A percentile compares a stretch with the other conserved stretches of the same genome.
Conservation (phyloP, 2,329 filamentous ascomycete genomes). For the Fusarium sp. region DNA sequence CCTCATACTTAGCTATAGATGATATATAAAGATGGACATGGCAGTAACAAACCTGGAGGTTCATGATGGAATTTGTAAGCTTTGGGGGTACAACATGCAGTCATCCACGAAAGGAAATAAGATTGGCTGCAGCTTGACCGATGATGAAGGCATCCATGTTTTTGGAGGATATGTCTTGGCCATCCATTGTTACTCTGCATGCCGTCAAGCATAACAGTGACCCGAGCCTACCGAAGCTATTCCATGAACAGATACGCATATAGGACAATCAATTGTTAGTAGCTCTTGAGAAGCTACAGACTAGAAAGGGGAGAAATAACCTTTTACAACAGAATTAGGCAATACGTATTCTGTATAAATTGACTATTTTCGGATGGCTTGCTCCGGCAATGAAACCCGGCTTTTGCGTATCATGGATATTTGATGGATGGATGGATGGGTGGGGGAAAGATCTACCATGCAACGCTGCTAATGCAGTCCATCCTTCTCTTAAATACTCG, state of each 20-base stretch:
- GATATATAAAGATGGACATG: not conserved
- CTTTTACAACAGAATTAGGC: not conserved
- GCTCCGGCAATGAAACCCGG: conserved; percentile 25
- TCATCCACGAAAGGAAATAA: not conserved
- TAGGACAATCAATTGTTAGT: not conserved
- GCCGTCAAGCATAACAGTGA: not conserved
- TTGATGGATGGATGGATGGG: not conserved
- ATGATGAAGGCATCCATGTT: not conserved
- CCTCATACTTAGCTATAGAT: too few relatives aligned
- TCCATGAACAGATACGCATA: not conserved
- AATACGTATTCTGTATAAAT: not conserved
- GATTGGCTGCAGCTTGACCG: not conserved
- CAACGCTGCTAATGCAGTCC: not conserved
- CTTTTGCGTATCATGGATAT: conserved; percentile 7
- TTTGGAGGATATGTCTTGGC: not conserved
- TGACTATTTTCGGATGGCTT: conserved; percentile 1
- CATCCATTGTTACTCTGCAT: not conserved
- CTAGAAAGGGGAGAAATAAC: not conserved
- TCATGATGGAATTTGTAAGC: not conserved
- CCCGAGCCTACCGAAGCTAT: not conserved
- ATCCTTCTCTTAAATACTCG: not conserved
- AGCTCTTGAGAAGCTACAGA: not conserved
- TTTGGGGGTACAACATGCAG: conserved; percentile 19
- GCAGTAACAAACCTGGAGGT: not conserved
- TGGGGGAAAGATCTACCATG: conserved; percentile 17